Base-by-base conservation (phyloP, 768 basidiomycete genomes). In the Naganishia onofrii region DNA sequence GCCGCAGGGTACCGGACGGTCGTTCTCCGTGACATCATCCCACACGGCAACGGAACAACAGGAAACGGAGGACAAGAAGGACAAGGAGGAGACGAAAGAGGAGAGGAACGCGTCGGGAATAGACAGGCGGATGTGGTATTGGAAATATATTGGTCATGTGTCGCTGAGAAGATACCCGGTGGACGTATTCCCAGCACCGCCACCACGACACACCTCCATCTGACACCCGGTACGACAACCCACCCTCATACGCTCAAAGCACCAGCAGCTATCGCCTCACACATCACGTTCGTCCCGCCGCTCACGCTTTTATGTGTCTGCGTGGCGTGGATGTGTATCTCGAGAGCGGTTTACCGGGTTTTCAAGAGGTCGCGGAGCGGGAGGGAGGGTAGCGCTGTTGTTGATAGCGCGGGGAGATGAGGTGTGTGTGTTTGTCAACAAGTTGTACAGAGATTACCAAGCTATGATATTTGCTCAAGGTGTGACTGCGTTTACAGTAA, bases 331-430 rank as follows among this genome's bases (percentile, higher is more conserved):
- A 10, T 44, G n/a, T 63, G 28, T 26, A 46, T 63, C 38, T 7
- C 38, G n/a, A 63, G 60, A 28, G 60, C 60, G 60, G 26, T 63
- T n/a, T 63, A 42, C 60, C 23, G 60, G 28, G 8, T 44, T n/a
- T 63, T n/a, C n/a, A n/a, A 21, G 28, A 63, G 60, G 38, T 42
- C 60, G 23, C 34, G 4, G n/a, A n/a, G n/a, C n/a, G n/a, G n/a
- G n/a, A n/a, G 34, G 6, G 34, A 12, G 4, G 34, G 34, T 36
- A 15, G 42, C 42, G 42, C 3, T n/a, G 34, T 3, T 36, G n/a
- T n/a, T n/a, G n/a, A n/a, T 36, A 36, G 28, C 6, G 23, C 34
- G 15, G 2, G 57, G 26, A 34, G 15, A 58, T 38, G 57, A 9
- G 13, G 7, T 55, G 29, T 42, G 15, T 15, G 15, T 7, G 7